Conservation (phyloP, 1,139 yeast genomes). For the Pichia terricola region DNA sequence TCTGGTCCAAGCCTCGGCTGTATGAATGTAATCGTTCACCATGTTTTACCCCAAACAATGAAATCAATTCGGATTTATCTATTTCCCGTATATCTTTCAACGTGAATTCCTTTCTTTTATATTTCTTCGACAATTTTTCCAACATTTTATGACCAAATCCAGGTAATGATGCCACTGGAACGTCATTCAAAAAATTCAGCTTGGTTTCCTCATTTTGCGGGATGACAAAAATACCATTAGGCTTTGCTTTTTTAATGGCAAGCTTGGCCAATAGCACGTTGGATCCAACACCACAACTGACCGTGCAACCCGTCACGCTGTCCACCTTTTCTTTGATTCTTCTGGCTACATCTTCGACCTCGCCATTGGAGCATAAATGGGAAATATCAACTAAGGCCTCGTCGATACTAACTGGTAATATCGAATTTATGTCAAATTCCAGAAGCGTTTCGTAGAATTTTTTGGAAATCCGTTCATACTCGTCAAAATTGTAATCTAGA, state of each 20-base stretch:
- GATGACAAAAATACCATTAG: slow-evolving; percentile 46
- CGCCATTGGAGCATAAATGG: slow-evolving; percentile 23
- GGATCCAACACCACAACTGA: slow-evolving; percentile 67
- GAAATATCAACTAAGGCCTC: slow-evolving; percentile 76
- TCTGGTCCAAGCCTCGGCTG: slow-evolving; percentile 59
- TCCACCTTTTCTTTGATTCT: slow-evolving; percentile 39
- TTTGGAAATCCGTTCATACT: slow-evolving; percentile 55
- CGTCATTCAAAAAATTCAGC: slow-evolving; percentile 29
- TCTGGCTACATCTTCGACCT: slow-evolving; percentile 24
- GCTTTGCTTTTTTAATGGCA: slow-evolving; percentile 71
- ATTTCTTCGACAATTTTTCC: slow-evolving; percentile 29
- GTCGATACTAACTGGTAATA: slow-evolving; percentile 84
- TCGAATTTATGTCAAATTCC: slow-evolving; percentile 39
- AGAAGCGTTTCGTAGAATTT: slow-evolving; percentile 40
- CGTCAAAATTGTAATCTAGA: slow-evolving; percentile 65
- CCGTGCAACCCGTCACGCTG: slow-evolving; percentile 47
- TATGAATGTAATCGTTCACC: slow-evolving; percentile 55
- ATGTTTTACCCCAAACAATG: slow-evolving; percentile 55
- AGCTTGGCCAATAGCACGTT: slow-evolving; percentile 74
- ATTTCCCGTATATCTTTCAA: slow-evolving; percentile 33
- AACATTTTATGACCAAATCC: slow-evolving; percentile 66
- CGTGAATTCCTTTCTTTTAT: slow-evolving; percentile 13
- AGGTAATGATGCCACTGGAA: slow-evolving; percentile 58
- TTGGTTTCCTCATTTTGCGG: slow-evolving; percentile 22
- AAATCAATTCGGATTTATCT: slow-evolving; percentile 30